Conservation (phyloP, 2,329 filamentous ascomycete species). For the Orbilia quercus region DNA sequence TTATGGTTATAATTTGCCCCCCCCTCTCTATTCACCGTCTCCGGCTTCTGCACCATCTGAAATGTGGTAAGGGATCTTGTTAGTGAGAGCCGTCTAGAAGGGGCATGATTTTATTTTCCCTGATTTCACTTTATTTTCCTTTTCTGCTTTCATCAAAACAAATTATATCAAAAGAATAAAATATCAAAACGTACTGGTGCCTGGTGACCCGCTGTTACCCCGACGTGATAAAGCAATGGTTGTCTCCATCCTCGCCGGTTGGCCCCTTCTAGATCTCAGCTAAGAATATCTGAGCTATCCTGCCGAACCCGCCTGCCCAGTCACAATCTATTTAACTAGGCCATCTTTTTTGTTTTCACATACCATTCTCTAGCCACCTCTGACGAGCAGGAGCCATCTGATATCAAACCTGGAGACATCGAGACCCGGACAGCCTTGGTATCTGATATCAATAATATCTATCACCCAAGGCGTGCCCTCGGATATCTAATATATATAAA, state of each 20-base stretch:
- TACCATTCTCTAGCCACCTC: conserved; percentile 55
- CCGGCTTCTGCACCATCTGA: conserved; percentile 25
- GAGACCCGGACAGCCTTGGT: no score
- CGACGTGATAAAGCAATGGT: conserved; percentile 51
- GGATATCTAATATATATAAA: not conserved
- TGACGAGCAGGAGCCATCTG: conserved; percentile 31
- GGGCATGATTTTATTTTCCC: conserved; percentile 19
- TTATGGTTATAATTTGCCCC: conserved; percentile 45
- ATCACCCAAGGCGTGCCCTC: no score
- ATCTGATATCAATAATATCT: no score
- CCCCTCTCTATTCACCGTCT: conserved; percentile 47
- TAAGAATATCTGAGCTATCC: conserved; percentile 24
- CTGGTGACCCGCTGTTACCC: conserved; percentile 45
- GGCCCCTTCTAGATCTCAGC: conserved; percentile 55
- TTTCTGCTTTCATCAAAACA: conserved; percentile 45
- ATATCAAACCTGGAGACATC: conserved; percentile 3
- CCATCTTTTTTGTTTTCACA: conserved; percentile 51
- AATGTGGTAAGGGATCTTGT: conserved; percentile 19
- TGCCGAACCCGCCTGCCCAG: conserved; percentile 21
- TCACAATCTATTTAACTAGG: conserved; percentile 34
- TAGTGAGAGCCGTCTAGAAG: conserved; percentile 26
- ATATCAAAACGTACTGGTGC: conserved; percentile 54
- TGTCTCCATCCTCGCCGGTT: conserved; percentile 31
- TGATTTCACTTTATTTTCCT: conserved; percentile 42
- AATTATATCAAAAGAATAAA: no score